Conservation (phyloP, 1,284 basidiomycete species). For the Bondarzewia mesenterica region DNA sequence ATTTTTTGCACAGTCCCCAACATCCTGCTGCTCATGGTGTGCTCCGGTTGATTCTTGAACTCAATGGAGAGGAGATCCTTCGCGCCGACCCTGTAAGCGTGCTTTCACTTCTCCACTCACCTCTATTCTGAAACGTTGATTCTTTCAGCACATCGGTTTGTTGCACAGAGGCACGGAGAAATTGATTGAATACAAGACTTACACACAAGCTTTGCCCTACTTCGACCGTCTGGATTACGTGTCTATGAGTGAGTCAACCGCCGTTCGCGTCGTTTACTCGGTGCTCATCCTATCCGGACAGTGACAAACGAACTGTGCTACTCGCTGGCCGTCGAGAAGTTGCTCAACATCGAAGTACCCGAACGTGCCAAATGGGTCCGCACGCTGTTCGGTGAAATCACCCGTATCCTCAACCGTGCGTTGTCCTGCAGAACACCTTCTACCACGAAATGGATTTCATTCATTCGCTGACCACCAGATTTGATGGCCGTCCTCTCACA, state of each 20-base stretch:
- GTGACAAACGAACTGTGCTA: constrained; percentile 98
- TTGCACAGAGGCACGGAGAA: constrained; percentile 98
- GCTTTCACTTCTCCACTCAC: neutral
- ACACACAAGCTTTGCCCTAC: constrained; percentile 97
- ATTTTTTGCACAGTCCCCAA: constrained; percentile 59
- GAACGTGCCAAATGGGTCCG: constrained; percentile 99
- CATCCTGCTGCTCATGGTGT: constrained; percentile 99
- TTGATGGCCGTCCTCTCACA: constrained; percentile 97
- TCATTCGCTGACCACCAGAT: constrained; percentile 35
- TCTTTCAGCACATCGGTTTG: constrained; percentile 81
- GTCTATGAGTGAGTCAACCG: constrained; percentile 78
- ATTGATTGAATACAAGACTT: constrained; percentile 99
- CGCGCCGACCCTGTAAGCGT: constrained; percentile 77
- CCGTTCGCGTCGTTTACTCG: constrained; percentile 2
- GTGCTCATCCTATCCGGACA: constrained; percentile 18
- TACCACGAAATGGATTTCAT: constrained; percentile 5
- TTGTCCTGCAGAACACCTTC: constrained; percentile 14
- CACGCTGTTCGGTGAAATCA: constrained; percentile 96
- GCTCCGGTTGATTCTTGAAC: constrained; percentile 92
- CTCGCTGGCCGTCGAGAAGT: constrained; percentile 95
- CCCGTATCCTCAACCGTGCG: constrained; percentile 88
- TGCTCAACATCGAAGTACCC: constrained; percentile 98
- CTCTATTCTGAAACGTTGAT: constrained; percentile 8
- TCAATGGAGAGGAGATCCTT: constrained; percentile 95
- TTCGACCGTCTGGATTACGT: constrained; percentile 99